A percentile compares a stretch with the other conserved stretches of the same genome.
Evolutionary conservation across 1,139 yeast genomes (phyloP).

Genomic region (Geotrichum fermentans): DNA sequence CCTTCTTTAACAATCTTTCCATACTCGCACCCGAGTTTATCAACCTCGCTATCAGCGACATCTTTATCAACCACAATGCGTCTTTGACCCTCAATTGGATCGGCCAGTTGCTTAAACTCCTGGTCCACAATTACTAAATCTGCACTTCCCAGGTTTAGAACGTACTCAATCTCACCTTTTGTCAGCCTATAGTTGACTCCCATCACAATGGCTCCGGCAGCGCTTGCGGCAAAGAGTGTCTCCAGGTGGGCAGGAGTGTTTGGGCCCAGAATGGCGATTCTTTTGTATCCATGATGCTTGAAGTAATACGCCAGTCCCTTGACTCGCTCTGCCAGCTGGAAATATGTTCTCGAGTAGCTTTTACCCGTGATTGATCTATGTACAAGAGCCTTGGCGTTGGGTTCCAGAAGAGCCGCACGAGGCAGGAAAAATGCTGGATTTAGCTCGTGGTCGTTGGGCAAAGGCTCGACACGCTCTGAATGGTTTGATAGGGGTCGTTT

Average conservation of each 20-base stretch:
- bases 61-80: slow-evolving; percentile 34
- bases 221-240: slow-evolving; percentile 37
- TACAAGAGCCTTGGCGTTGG: slow-evolving; percentile 36
- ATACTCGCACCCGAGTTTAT: slow-evolving; percentile 28
- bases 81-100: slow-evolving; percentile 16
- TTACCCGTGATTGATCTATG: slow-evolving; percentile 31
- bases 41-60: slow-evolving; percentile 25
- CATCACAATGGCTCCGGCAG: slow-evolving; percentile 37
- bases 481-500: neutral
- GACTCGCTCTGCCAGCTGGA: slow-evolving; percentile 34
- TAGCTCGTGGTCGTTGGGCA: slow-evolving; percentile 32
- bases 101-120: slow-evolving; percentile 33
- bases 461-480: slow-evolving; percentile 10
- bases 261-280: slow-evolving; percentile 37
- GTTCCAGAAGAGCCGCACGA: slow-evolving; percentile 38
- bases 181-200: slow-evolving; percentile 39
- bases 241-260: slow-evolving; percentile 41
- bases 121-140: slow-evolving; percentile 36
- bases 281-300: slow-evolving; percentile 28
- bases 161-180: slow-evolving; percentile 35
- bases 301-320: slow-evolving; percentile 35
- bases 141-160: slow-evolving; percentile 35
- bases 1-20: slow-evolving; percentile 32
- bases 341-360: slow-evolving; percentile 31
- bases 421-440: slow-evolving; percentile 39